Evolutionary conservation across 2,329 filamentous ascomycete species (phyloP).

Genomic region (Fusarium begoniae): DNA sequence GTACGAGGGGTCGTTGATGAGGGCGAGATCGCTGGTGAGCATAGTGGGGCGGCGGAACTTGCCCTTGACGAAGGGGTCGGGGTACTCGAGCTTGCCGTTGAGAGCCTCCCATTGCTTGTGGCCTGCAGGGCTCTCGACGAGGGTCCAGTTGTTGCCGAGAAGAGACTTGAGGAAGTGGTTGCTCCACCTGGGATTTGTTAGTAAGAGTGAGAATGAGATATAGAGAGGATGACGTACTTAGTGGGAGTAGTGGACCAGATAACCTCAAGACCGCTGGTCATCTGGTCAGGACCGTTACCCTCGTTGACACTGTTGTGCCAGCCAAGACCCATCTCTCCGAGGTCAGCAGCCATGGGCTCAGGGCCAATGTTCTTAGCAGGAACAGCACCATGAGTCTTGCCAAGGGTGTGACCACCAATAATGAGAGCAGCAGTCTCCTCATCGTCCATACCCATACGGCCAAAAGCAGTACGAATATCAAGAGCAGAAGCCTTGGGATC

Average conservation of each 20-base stretch:
- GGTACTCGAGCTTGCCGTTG: constrained; percentile 71
- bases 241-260: constrained; percentile 81
- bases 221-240: constrained; percentile 50
- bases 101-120: constrained; percentile 80
- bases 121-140: constrained; percentile 78
- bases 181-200: constrained; percentile 63
- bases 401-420: constrained; percentile 80
- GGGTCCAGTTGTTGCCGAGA: constrained; percentile 81
- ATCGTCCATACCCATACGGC: constrained; percentile 85
- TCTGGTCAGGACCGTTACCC: constrained; percentile 77
- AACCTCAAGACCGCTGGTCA: constrained; percentile 81
- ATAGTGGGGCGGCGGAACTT: constrained; percentile 81
- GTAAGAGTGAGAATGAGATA: neutral
- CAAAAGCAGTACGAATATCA: constrained; percentile 79
- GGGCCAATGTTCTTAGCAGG: constrained; percentile 68
- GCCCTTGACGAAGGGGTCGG: constrained; percentile 73
- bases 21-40: constrained; percentile 78
- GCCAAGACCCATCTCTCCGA: constrained; percentile 76
- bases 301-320: constrained; percentile 72
- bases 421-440: constrained; percentile 84
- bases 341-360: constrained; percentile 71
- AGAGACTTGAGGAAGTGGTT: constrained; percentile 79
- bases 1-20: constrained; percentile 76
- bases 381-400: constrained; percentile 82
- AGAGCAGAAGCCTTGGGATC: constrained; percentile 74